A percentile compares a stretch with the other conserved stretches of the same genome.
phyloP scores from a whole-genome alignment of 805 yeast species.

The Ogataea pignaliae region DNA sequence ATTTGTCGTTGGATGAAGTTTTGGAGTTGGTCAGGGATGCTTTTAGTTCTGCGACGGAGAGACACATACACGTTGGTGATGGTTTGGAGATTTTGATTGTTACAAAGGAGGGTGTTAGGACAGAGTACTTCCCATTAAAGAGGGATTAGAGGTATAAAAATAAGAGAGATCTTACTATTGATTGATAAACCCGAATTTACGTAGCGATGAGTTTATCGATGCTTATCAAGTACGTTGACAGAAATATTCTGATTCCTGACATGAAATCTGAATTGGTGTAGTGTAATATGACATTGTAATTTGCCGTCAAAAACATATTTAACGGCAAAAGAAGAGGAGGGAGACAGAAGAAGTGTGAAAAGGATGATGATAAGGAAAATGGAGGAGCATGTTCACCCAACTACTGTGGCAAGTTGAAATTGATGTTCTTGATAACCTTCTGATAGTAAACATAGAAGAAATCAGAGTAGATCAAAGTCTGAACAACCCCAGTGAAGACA shows the following conservation, averaged over 20 bases:
- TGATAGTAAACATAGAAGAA: slow-evolving; percentile 90
- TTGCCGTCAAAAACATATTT: neutral
- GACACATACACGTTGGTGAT: slow-evolving; percentile 98
- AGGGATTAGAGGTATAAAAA: slow-evolving; percentile 51
- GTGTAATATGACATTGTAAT: too few relatives aligned
- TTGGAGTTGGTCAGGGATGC: slow-evolving; percentile 88
- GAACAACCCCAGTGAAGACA: slow-evolving; percentile 75
- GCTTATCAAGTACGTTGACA: too few relatives aligned
- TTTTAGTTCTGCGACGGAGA: slow-evolving; percentile 92
- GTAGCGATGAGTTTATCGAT: too few relatives aligned
- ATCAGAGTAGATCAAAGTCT: slow-evolving; percentile 87
- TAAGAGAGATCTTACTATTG: too few relatives aligned
- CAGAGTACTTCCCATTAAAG: slow-evolving; percentile 80
- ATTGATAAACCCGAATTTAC: too few relatives aligned
- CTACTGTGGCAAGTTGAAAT: slow-evolving; percentile 52
- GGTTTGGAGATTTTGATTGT: slow-evolving; percentile 87
- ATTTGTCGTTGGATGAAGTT: slow-evolving; percentile 77
- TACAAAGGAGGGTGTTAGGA: slow-evolving; percentile 88
- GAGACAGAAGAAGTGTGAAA: neutral
- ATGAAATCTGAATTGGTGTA: too few relatives aligned
- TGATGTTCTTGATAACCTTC: slow-evolving; percentile 73
- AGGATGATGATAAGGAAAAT: too few relatives aligned
- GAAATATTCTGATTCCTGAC: too few relatives aligned
- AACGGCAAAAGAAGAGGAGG: neutral
- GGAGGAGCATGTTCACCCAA: neutral